Conservation (phyloP, 2,329 filamentous ascomycete genomes). For the Fonsecaea pedrosoi region DNA sequence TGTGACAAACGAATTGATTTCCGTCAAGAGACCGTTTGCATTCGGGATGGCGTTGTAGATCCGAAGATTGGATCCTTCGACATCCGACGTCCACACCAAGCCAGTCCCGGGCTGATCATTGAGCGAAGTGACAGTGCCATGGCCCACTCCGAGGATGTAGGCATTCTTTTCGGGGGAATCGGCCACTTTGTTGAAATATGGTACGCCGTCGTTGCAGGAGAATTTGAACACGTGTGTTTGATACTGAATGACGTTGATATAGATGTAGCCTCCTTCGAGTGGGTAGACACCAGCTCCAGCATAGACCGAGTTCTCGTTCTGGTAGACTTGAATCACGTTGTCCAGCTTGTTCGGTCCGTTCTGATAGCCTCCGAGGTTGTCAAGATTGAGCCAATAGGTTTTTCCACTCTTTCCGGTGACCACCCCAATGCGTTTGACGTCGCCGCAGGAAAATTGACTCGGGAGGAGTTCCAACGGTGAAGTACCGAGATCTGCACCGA, state of each 20-base stretch:
- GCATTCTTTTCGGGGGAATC: slow-evolving; percentile 43
- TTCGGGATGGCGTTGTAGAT: slow-evolving; percentile 42
- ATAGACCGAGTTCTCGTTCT: slow-evolving; percentile 46
- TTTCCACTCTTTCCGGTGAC: slow-evolving; percentile 61
- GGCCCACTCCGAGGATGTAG: slow-evolving; percentile 45
- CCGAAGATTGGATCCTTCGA: slow-evolving; percentile 39
- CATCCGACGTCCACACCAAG: slow-evolving; percentile 44
- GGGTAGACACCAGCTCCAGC: slow-evolving; percentile 52
- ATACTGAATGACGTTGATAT: slow-evolving; percentile 45
- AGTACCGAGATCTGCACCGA: slow-evolving; percentile 53
- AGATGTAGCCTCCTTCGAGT: slow-evolving; percentile 54
- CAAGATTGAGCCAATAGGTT: slow-evolving; percentile 50
- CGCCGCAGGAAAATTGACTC: slow-evolving; percentile 34
- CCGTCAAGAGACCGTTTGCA: slow-evolving; percentile 36
- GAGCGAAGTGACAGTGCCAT: slow-evolving; percentile 43
- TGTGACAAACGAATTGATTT: slow-evolving; percentile 41
- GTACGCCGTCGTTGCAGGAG: slow-evolving; percentile 43
- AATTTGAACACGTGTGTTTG: slow-evolving; percentile 46
- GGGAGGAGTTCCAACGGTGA: slow-evolving; percentile 35
- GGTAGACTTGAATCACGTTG: slow-evolving; percentile 48
- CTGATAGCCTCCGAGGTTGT: slow-evolving; percentile 53
- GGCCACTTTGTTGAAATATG: slow-evolving; percentile 45
- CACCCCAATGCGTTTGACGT: slow-evolving; percentile 57
- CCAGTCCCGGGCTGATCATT: slow-evolving; percentile 40
- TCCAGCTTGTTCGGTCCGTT: slow-evolving; percentile 48